A percentile compares a stretch with the other conserved stretches of the same genome.
These are phyloP conservation scores for Orbilia javanica DNA, from an alignment of 2,329 filamentous ascomycete species.

Conservation along the genomic window DNA sequence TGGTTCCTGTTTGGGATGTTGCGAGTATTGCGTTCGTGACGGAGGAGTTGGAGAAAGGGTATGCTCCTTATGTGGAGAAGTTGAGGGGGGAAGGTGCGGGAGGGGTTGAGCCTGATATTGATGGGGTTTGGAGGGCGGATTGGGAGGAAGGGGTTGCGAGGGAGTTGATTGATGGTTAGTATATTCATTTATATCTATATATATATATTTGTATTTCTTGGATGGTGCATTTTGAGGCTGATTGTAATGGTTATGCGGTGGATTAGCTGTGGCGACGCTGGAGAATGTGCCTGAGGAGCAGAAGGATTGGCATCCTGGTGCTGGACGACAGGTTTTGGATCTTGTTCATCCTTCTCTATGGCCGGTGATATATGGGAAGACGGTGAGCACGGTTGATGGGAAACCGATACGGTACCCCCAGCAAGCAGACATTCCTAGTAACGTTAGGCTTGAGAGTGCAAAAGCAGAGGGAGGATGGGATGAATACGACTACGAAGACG, in stretches of 20 bases:
- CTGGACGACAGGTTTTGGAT: slow-evolving; percentile 72
- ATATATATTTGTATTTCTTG: neutral
- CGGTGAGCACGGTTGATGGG: neutral
- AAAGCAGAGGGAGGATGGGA: slow-evolving; percentile 7
- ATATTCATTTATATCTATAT: neutral
- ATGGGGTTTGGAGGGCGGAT: slow-evolving; percentile 40
- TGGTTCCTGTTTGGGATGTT: slow-evolving; percentile 9
- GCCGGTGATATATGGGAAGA: slow-evolving; percentile 70
- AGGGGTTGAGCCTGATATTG: slow-evolving; percentile 17
- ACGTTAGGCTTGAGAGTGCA: no score
- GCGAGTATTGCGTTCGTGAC: neutral
- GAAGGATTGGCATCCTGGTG: slow-evolving; percentile 75
- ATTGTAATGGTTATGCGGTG: neutral
- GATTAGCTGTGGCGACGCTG: slow-evolving; percentile 66
- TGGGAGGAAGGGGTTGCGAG: slow-evolving; percentile 8
- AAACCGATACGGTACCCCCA: slow-evolving; percentile 16
- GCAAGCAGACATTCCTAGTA: neutral
- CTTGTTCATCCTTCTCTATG: slow-evolving; percentile 75
- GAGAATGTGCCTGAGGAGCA: slow-evolving; percentile 69
- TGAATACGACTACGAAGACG: neutral
- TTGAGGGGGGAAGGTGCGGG: neutral
- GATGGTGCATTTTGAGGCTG: neutral
- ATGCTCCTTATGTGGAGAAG: slow-evolving; percentile 1
- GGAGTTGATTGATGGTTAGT: slow-evolving; percentile 26
- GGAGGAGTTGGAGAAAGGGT: slow-evolving; percentile 29